phyloP scores from a whole-genome alignment of 176 grass and related monocot genomes.

The Chrysopogon serrulatus region DNA sequence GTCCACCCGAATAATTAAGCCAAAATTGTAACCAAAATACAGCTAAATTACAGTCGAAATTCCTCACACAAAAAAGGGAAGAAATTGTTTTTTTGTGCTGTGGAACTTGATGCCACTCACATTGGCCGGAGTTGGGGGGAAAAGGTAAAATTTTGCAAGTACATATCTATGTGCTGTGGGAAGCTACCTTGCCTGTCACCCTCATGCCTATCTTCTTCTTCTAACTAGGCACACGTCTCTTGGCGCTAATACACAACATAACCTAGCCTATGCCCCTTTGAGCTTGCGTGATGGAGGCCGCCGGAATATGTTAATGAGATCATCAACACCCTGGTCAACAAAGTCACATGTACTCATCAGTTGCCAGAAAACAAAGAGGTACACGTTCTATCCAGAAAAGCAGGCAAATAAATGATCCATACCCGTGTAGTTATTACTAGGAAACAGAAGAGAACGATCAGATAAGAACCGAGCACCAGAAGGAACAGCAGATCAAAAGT shows the following conservation, averaged over 20 bases:
- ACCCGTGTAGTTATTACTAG: constrained; percentile 97
- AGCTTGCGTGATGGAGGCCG: constrained; percentile 77
- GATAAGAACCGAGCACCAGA: constrained; percentile 74
- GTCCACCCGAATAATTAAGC: not conserved
- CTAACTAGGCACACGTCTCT: constrained; percentile 38
- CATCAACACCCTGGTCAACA: constrained; percentile 76
- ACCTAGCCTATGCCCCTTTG: constrained; percentile 69
- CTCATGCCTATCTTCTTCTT: constrained; percentile 48
- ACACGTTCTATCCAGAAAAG: not conserved
- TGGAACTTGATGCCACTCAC: constrained; percentile 15
- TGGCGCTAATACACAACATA: constrained; percentile 33
- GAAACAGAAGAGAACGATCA: constrained; percentile 94
- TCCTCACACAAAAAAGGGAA: constrained; percentile 20
- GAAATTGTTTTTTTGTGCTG: not conserved
- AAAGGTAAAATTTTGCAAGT: constrained; percentile 23
- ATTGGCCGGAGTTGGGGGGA: not conserved
- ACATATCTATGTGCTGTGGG: constrained; percentile 38
- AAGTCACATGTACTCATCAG: not conserved
- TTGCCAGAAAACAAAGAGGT: not conserved
- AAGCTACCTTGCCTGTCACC: constrained; percentile 31
- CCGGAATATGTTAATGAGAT: constrained; percentile 97
- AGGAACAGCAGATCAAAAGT: constrained; percentile 89
- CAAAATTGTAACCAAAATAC: constrained; percentile 1
- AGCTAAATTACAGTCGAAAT: constrained; percentile 29
- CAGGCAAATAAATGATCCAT: constrained; percentile 5